Percentiles rank a stretch among this genome's conserved stretches.
These are phyloP conservation scores for Stenogyne calaminthoides DNA, from an alignment of 305 asterid species.

Conservation along the genomic window DNA sequence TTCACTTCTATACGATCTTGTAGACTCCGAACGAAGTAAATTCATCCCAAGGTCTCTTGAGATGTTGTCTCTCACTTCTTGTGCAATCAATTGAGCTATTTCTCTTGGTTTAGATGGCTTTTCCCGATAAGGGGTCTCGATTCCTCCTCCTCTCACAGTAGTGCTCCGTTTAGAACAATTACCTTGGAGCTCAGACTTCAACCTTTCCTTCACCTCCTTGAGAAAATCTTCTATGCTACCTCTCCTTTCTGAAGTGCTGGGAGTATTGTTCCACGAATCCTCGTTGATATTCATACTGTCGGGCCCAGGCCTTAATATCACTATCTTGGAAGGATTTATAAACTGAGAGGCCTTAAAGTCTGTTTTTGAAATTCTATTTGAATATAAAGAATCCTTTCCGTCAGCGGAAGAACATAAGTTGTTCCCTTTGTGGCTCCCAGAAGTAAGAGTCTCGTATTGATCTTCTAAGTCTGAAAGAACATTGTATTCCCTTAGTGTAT, in stretches of 20 bases:
- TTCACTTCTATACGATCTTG: constrained; percentile 78
- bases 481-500: constrained; percentile 36
- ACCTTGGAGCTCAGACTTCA: constrained; percentile 79
- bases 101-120: constrained; percentile 75
- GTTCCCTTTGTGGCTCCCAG: constrained; percentile 32
- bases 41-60: constrained; percentile 60
- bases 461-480: constrained; percentile 28
- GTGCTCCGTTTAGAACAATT: constrained; percentile 53
- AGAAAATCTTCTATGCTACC: constrained; percentile 83
- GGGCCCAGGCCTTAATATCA: constrained; percentile 83
- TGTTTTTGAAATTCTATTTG: constrained; percentile 38
- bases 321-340: constrained; percentile 64
- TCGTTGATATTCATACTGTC: constrained; percentile 52
- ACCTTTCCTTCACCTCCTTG: constrained; percentile 89
- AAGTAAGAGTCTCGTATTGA: constrained; percentile 39
- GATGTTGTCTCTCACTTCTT: constrained; percentile 74
- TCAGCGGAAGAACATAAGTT: constrained; percentile 36
- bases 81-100: constrained; percentile 79
- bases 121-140: constrained; percentile 83
- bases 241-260: constrained; percentile 67
- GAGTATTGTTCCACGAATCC: constrained; percentile 75
- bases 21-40: constrained; percentile 78
- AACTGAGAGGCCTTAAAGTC: constrained; percentile 38
- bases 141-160: constrained; percentile 81
- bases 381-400: constrained; percentile 35